Percentiles rank a stretch among this genome's conserved stretches.
These are phyloP conservation scores for Citrus unshiu DNA, from an alignment of 345 rosid species.

Conservation along the genomic window DNA sequence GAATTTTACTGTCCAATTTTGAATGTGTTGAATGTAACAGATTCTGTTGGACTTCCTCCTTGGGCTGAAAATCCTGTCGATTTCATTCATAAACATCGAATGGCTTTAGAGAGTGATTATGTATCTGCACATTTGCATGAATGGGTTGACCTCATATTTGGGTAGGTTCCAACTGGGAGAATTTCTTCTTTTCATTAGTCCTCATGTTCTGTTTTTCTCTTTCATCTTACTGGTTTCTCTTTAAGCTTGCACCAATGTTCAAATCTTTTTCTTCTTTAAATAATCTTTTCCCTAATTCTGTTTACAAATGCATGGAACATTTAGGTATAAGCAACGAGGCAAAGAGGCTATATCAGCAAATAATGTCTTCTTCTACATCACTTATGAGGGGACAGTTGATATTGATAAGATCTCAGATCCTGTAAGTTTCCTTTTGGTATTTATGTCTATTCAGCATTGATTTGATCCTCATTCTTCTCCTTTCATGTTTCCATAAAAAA, in stretches of 20 bases:
- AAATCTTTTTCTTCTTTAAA: not conserved
- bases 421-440: conserved; percentile 41
- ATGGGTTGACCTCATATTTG: conserved; percentile 98
- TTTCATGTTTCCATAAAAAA: conserved; percentile 21
- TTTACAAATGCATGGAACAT: conserved; percentile 21
- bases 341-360: conserved; percentile 93
- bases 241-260: not conserved
- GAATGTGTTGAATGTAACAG: conserved; percentile 37
- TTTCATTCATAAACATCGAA: conserved; percentile 92
- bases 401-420: conserved; percentile 86
- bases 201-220: not conserved
- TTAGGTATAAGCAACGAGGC: conserved; percentile 95
- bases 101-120: conserved; percentile 97
- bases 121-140: conserved; percentile 95
- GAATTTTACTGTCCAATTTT: conserved; percentile 6
- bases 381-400: conserved; percentile 94
- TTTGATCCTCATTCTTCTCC: conserved; percentile 14
- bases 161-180: conserved; percentile 41
- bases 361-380: conserved; percentile 94
- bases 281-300: not conserved
- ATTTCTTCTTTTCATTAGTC: not conserved
- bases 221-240: not conserved
- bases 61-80: conserved; percentile 94
- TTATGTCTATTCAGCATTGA: conserved; percentile 10
- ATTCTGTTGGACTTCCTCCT: conserved; percentile 87